Percentiles rank a stretch among this genome's conserved stretches.
phyloP scores from a whole-genome alignment of 805 yeast genomes.

The Starmerella bombicola region DNA sequence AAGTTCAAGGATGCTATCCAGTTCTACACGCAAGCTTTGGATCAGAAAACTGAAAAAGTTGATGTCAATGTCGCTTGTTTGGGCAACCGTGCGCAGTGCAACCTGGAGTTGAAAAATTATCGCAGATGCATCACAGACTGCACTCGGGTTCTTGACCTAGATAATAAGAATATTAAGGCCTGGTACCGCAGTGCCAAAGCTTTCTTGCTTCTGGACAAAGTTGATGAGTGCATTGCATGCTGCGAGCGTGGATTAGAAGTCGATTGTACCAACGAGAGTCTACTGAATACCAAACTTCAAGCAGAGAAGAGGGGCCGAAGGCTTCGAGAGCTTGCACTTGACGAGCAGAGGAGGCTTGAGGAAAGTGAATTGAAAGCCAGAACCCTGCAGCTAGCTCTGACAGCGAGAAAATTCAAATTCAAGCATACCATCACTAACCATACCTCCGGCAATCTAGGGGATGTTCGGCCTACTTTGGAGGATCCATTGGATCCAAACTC shows the following conservation, averaged over 20 bases:
- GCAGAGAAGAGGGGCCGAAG: slow-evolving; percentile 32
- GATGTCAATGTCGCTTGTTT: slow-evolving; percentile 41
- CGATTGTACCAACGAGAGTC: slow-evolving; percentile 48
- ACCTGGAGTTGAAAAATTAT: slow-evolving; percentile 71
- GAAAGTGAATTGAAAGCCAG: slow-evolving; percentile 18
- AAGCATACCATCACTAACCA: slow-evolving; percentile 10
- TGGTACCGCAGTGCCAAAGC: slow-evolving; percentile 77
- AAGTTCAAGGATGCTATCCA: slow-evolving; percentile 66
- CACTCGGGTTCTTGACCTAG: slow-evolving; percentile 43
- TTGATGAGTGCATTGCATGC: slow-evolving; percentile 60
- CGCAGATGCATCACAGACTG: slow-evolving; percentile 81
- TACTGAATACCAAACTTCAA: slow-evolving; percentile 36
- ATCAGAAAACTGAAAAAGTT: slow-evolving; percentile 33
- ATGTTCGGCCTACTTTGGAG: slow-evolving; percentile 21
- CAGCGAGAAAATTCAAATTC: slow-evolving; percentile 36
- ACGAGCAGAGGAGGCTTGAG: slow-evolving; percentile 4
- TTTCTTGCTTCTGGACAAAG: slow-evolving; percentile 49
- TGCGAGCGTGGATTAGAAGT: slow-evolving; percentile 50
- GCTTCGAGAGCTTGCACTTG: slow-evolving; percentile 13
- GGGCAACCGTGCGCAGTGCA: slow-evolving; percentile 83
- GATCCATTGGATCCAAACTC: slow-evolving; percentile 38
- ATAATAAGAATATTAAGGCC: slow-evolving; percentile 70
- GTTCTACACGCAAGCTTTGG: slow-evolving; percentile 69
- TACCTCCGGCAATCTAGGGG: slow-evolving; percentile 36
- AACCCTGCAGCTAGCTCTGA: slow-evolving; percentile 43